These are phyloP conservation scores for Microstroma glucosiphilum DNA, from an alignment of 1,284 basidiomycete species.

Conservation along the genomic window DNA sequence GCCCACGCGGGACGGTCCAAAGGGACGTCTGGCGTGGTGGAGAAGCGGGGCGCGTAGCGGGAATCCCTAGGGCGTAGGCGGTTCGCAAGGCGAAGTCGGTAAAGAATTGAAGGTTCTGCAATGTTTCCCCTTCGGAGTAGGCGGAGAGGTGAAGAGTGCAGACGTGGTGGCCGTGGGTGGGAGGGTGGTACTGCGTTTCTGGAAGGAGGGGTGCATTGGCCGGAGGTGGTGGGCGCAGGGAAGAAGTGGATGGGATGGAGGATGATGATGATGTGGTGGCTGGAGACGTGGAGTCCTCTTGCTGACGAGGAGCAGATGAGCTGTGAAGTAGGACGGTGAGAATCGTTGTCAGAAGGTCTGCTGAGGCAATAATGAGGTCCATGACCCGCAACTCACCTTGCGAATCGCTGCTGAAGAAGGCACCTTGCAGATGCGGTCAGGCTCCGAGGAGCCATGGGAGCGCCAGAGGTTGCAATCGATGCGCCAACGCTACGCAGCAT, in stretches of 20 bases:
- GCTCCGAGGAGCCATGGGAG: no score
- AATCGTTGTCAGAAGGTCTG: no score
- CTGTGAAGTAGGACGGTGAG: no score
- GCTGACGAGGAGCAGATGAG: no score
- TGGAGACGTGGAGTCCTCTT: no score
- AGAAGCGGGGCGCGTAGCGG: slow-evolving; percentile 63
- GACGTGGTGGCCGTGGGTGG: slow-evolving; percentile 68
- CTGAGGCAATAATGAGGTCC: no score
- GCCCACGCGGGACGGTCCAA: slow-evolving; percentile 79
- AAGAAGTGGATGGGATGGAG: not conserved
- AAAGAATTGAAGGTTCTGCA: slow-evolving; percentile 67
- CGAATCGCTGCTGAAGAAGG: no score
- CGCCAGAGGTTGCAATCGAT: no score
- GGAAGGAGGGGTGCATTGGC: slow-evolving; percentile 8
- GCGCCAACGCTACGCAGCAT: no score
- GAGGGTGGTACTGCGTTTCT: slow-evolving; percentile 10
- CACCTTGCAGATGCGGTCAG: no score
- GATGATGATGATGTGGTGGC: no score
- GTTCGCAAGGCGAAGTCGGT: slow-evolving; percentile 78
- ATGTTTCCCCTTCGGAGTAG: slow-evolving; percentile 57
- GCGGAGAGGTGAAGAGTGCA: slow-evolving; percentile 78
- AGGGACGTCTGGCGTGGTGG: slow-evolving; percentile 73
- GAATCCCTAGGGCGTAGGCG: slow-evolving; percentile 75
- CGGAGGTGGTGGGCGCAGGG: not conserved
- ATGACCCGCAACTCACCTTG: no score